Base-by-base conservation (phyloP, 495 filamentous ascomycete species). In the Neurospora discreta region DNA sequence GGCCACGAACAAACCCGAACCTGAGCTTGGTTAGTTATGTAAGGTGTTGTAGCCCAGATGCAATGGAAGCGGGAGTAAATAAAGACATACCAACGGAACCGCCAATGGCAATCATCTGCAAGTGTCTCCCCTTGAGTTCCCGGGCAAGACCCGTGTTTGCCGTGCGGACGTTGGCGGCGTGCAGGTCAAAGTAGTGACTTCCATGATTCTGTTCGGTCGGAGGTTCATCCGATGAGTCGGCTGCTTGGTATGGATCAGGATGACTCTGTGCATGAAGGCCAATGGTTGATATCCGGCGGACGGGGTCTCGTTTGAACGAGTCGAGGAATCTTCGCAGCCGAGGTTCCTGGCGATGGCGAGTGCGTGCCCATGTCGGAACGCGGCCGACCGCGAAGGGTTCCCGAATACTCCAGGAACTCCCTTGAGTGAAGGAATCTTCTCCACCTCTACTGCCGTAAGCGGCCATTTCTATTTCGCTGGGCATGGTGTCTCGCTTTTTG, bases 101-200 rank as follows among this genome's bases (percentile, higher is more conserved):
- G 73, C 94, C 94, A 75, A 97, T 96, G 8, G 94, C 94, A 84
- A 97, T 97, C 94, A 97, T 97, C 85, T 97, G 94, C 74, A 97
- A 79, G 84, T 98, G 94, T 46, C 94, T 86, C 18, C 90, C 89
- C 81, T 96, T 95, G 69, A 98, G 79, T 75, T 86, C 87, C 72
- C 95, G 84, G 68, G 90, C 87, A 39, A 99, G 85, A 18, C 90
- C 90, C 23, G 93, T 91, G 68, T 88, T 84, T 0, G 95, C 94
- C 0, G 94, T 94, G 46, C 88, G 89, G 33, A 87, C 77, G 7
- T 90, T 92, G 6, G 94, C 95, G 69, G 83, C 82, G 71, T 94
- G 90, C 46, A 92, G 73, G 82, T 98, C 93, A 78, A 89, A 95
- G 67, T 86, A 85, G 39, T 88, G 86, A 8, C 87, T 88, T 16